These are phyloP conservation scores for Trichoderma breve DNA, from an alignment of 2,329 filamentous ascomycete genomes.

Conservation along the genomic window DNA sequence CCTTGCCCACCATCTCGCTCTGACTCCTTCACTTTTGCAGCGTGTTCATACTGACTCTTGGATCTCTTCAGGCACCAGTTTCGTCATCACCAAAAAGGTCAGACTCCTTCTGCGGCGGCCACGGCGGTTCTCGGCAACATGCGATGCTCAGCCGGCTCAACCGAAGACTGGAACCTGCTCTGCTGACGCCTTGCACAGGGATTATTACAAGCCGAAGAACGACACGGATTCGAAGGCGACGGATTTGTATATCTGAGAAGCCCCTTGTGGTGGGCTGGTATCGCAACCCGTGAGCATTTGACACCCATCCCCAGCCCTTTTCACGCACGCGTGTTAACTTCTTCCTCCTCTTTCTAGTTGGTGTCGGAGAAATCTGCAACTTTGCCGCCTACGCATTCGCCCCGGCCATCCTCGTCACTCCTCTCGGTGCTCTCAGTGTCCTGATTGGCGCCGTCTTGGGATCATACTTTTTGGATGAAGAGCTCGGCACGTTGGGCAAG, in stretches of 20 bases:
- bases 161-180: not conserved
- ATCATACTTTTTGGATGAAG: conserved; percentile 89
- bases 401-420: conserved; percentile 96
- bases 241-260: conserved; percentile 92
- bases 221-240: conserved; percentile 94
- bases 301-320: not conserved
- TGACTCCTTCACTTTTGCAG: not conserved
- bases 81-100: conserved; percentile 99
- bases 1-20: not conserved
- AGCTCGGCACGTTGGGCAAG: conserved; percentile 85
- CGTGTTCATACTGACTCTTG: conserved; percentile 7
- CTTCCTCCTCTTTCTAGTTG: conserved; percentile 58
- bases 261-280: conserved; percentile 97
- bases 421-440: conserved; percentile 88
- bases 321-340: conserved; percentile 24
- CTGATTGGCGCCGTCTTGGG: conserved; percentile 92
- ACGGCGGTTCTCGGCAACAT: not conserved
- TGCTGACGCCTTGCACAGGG: conserved; percentile 53
- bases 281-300: conserved; percentile 70
- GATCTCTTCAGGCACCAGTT: conserved; percentile 71
- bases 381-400: conserved; percentile 98
- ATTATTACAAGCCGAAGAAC: conserved; percentile 83
- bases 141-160: not conserved
- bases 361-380: conserved; percentile 90
- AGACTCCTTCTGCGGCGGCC: conserved; percentile 22